Conservation (phyloP, 75 land plant genomes). For the Larix kaempferi region DNA sequence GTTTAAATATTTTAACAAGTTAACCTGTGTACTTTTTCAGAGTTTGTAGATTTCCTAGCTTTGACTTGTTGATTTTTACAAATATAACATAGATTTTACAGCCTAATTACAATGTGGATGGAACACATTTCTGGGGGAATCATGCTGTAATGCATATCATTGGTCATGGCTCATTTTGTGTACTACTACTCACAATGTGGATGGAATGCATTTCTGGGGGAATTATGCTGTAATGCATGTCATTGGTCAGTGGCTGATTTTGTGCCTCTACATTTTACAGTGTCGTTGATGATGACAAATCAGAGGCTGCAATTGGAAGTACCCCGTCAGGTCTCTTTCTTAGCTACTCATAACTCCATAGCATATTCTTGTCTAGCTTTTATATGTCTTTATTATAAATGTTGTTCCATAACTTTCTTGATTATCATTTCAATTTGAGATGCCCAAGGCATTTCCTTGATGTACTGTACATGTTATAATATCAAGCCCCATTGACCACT, state of each 20-base stretch:
- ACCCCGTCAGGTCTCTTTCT: not conserved
- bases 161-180: not conserved
- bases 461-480: not conserved
- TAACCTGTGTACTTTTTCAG: not conserved
- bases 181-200: not conserved
- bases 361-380: not conserved
- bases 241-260: not conserved
- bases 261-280: conserved; percentile 22
- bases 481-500: not conserved
- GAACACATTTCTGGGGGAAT: not conserved
- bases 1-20: not conserved
- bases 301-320: not conserved
- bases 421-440: not conserved
- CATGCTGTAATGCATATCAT: not conserved
- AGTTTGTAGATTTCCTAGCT: not conserved
- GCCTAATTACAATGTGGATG: not conserved
- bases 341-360: not conserved
- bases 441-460: not conserved
- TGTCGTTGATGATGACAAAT: conserved; percentile 57
- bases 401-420: not conserved
- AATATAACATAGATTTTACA: not conserved
- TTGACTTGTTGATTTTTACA: not conserved
- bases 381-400: not conserved
- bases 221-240: not conserved
- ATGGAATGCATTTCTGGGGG: not conserved